Evolutionary conservation across 139 green algal genomes (phyloP).

Genomic region (Yamagishiella unicocca): DNA sequence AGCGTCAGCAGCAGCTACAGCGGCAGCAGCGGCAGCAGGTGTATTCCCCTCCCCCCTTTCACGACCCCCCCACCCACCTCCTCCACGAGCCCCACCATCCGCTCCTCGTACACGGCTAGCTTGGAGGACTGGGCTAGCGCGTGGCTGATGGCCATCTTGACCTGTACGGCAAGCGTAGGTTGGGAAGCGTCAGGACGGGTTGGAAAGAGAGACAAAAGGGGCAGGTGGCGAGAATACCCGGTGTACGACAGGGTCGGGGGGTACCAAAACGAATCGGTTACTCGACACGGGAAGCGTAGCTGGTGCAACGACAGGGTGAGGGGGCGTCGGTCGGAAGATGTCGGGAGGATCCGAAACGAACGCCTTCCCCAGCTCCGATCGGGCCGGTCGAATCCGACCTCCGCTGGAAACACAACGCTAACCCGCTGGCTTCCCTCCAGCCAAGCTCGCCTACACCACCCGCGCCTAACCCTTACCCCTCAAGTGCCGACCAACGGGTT

Average conservation of each 20-base stretch:
- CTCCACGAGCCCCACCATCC: constrained; percentile 82
- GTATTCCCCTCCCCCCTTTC: too few relatives aligned
- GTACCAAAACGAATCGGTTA: too few relatives aligned
- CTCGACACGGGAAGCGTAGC: too few relatives aligned
- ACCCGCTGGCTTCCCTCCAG: background rate
- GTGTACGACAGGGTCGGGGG: too few relatives aligned
- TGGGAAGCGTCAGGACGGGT: background rate
- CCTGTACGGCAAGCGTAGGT: constrained; percentile 6
- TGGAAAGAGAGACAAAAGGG: background rate
- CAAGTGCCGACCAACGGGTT: too few relatives aligned
- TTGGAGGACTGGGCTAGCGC: constrained; percentile 81
- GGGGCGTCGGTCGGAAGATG: too few relatives aligned
- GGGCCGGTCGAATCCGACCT: too few relatives aligned
- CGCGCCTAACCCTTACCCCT: background rate
- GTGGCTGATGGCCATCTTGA: constrained; percentile 74
- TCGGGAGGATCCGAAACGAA: too few relatives aligned
- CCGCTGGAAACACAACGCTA: background rate
- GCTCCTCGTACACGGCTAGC: constrained; percentile 86
- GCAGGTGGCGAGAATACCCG: background rate
- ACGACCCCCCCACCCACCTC: constrained; percentile 27
- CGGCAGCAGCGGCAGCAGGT: too few relatives aligned
- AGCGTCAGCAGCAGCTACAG: too few relatives aligned
- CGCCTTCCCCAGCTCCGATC: too few relatives aligned
- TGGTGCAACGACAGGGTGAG: too few relatives aligned
- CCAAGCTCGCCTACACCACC: background rate